phyloP scores from a whole-genome alignment of 139 green algal species.

The Marvania coccoides region DNA sequence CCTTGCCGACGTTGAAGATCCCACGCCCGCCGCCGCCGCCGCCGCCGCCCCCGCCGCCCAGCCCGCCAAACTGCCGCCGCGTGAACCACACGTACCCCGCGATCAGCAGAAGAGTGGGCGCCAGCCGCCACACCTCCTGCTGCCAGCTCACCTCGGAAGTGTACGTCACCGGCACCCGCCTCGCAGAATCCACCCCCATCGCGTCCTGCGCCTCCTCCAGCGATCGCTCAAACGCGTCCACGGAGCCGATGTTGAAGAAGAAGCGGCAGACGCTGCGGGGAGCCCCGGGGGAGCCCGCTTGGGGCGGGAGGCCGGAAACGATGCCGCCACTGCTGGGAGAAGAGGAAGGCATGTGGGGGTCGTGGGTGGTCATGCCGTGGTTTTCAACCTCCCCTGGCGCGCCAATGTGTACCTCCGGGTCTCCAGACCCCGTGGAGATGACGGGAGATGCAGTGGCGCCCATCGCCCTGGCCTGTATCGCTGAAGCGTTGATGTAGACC shows the following conservation, averaged over 20 bases:
- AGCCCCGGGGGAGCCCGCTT: too few species aligned
- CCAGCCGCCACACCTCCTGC: conserved; percentile 62
- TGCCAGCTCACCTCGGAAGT: conserved; percentile 62
- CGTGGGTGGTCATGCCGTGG: background rate
- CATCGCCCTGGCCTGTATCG: too few species aligned
- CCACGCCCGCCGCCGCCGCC: conserved; percentile 46
- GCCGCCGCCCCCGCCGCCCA: conserved; percentile 35
- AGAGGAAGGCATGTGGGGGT: background rate
- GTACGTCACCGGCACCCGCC: conserved; percentile 69
- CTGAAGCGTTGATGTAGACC: conserved; percentile 35
- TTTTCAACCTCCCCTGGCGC: background rate
- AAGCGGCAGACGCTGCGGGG: conserved; percentile 56
- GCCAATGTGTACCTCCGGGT: background rate
- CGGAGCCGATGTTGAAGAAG: conserved; percentile 94
- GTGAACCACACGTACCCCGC: conserved; percentile 86
- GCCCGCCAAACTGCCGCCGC: conserved; percentile 50
- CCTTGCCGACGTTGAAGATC: conserved; percentile 91
- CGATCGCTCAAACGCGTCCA: conserved; percentile 94
- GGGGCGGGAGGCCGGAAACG: too few species aligned
- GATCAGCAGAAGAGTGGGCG: conserved; percentile 88
- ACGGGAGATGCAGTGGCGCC: too few species aligned
- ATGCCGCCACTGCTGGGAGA: background rate
- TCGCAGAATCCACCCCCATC: conserved; percentile 26
- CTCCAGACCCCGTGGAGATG: too few species aligned
- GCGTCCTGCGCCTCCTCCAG: conserved; percentile 86